phyloP scores from a whole-genome alignment of 2,329 filamentous ascomycete species.

The Penicillium capsulatum region DNA sequence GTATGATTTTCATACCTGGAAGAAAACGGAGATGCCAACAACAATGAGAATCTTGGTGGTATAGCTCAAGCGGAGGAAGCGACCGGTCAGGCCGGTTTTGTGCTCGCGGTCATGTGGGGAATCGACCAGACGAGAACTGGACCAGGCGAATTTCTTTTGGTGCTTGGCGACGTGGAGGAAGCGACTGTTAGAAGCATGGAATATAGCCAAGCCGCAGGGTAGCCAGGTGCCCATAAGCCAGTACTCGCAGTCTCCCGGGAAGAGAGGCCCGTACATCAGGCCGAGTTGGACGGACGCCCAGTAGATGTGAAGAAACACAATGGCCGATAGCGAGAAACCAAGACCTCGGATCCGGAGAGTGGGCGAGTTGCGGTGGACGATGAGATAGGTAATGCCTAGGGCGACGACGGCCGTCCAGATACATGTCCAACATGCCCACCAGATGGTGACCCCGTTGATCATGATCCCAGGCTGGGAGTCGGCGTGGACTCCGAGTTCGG shows the following conservation, averaged over 20 bases:
- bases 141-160: constrained; percentile 46
- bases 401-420: constrained; percentile 33
- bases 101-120: constrained; percentile 3
- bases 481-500: constrained; percentile 27
- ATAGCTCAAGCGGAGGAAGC: constrained; percentile 23
- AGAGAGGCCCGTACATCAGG: constrained; percentile 32
- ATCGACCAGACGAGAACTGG: constrained; percentile 1
- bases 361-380: constrained; percentile 32
- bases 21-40: constrained; percentile 55
- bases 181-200: constrained; percentile 61
- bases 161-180: constrained; percentile 57
- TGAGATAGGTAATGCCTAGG: constrained; percentile 30
- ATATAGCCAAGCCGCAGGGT: constrained; percentile 62
- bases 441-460: constrained; percentile 25
- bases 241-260: constrained; percentile 55
- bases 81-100: constrained; percentile 16
- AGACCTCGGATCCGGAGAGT: constrained; percentile 40
- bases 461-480: constrained; percentile 22
- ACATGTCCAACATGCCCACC: constrained; percentile 27
- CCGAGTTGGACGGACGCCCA: constrained; percentile 34
- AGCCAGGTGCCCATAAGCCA: constrained; percentile 65
- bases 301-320: constrained; percentile 40
- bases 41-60: constrained; percentile 27
- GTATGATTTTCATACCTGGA: no score
- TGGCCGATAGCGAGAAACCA: constrained; percentile 33